phyloP scores from a whole-genome alignment of 23 red algal species.

The Gracilaria domingensis region DNA sequence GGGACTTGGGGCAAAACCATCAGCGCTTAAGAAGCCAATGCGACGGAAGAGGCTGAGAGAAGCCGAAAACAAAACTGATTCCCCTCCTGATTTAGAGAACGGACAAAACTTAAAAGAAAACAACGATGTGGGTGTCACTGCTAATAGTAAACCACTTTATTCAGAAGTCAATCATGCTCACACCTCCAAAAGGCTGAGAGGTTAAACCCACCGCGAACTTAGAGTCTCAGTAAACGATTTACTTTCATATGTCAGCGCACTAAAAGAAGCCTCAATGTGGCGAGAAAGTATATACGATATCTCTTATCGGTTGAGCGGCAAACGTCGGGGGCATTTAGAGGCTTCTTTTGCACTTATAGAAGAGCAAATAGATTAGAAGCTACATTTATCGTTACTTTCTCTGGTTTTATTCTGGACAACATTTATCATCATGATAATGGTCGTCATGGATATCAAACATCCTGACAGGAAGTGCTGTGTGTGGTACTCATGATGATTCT shows the following conservation, averaged over 20 bases:
- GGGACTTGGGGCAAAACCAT: constrained; percentile 57
- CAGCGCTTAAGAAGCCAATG: neutral
- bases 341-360: too few relatives aligned
- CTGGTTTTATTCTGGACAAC: too few relatives aligned
- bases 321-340: too few relatives aligned
- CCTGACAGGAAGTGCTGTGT: too few relatives aligned
- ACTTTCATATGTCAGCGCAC: neutral
- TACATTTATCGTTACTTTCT: too few relatives aligned
- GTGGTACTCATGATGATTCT: too few relatives aligned
- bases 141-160: neutral
- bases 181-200: neutral
- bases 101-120: neutral
- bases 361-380: too few relatives aligned
- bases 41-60: neutral
- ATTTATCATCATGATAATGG: too few relatives aligned
- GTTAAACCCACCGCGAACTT: neutral
- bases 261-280: too few relatives aligned
- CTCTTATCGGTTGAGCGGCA: too few relatives aligned
- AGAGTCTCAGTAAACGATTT: neutral
- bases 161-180: neutral
- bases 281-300: too few relatives aligned
- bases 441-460: too few relatives aligned
- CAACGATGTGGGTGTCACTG: neutral
- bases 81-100: neutral
- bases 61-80: neutral